A percentile compares a stretch with the other conserved stretches of the same genome.
These are phyloP conservation scores for Areca catechu DNA, from an alignment of 176 grass and related monocot genomes.

Conservation along the genomic window DNA sequence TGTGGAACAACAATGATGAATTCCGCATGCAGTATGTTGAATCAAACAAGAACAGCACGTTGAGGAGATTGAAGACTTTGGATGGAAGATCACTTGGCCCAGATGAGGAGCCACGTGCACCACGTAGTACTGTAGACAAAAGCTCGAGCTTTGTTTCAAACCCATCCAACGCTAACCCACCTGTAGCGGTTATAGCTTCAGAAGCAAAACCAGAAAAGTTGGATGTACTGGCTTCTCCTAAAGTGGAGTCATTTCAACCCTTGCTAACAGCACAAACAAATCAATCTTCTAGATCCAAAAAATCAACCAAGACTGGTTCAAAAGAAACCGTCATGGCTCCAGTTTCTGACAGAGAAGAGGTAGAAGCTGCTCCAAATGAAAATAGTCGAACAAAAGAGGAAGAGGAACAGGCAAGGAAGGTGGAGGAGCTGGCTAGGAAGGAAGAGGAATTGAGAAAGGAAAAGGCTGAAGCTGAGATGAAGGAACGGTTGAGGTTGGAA, in stretches of 20 bases:
- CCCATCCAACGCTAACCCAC: conserved; percentile 12
- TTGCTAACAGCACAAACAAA: conserved; percentile 23
- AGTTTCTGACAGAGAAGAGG: conserved; percentile 20
- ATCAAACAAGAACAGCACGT: conserved; percentile 61
- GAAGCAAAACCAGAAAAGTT: conserved; percentile 23
- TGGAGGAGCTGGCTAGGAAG: conserved; percentile 32
- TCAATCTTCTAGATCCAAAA: conserved; percentile 38
- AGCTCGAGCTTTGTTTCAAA: conserved; percentile 29
- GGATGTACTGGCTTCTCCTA: conserved; percentile 11
- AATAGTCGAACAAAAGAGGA: conserved; percentile 26
- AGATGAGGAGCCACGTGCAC: conserved; percentile 55
- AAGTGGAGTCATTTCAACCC: conserved; percentile 34
- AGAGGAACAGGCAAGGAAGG: conserved; percentile 32
- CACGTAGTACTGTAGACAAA: conserved; percentile 37
- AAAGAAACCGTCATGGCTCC: conserved; percentile 11
- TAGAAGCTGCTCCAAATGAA: conserved; percentile 33
- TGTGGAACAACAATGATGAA: conserved; percentile 67
- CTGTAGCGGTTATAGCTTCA: conserved; percentile 4
- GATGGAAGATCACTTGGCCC: conserved; percentile 86
- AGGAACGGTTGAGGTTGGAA: conserved; percentile 46
- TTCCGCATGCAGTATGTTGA: conserved; percentile 70
- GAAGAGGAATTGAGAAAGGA: conserved; percentile 43
- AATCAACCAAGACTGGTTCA: conserved; percentile 18
- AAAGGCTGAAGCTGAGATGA: conserved; percentile 45
- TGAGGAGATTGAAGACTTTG: conserved; percentile 58